Percentiles rank a stretch among this genome's conserved stretches.
Conservation (phyloP, 495 filamentous ascomycete genomes). For the Xylaria palmicola region DNA sequence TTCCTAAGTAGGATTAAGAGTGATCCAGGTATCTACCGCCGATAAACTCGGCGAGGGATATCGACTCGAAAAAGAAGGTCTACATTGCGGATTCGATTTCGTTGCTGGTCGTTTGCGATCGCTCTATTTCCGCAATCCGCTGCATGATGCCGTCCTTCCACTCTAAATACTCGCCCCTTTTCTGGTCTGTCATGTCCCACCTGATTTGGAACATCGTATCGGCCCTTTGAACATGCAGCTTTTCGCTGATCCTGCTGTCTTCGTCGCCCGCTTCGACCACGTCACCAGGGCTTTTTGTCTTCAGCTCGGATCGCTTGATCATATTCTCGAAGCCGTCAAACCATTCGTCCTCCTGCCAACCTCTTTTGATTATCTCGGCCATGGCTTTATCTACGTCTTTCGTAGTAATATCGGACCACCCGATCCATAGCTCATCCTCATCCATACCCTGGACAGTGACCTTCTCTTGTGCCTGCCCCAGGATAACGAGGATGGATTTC, state of each 20-base stretch:
- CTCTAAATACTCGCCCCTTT: conserved; percentile 60
- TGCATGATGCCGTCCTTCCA: conserved; percentile 72
- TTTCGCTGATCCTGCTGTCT: conserved; percentile 28
- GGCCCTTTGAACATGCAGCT: conserved; percentile 42
- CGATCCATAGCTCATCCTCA: conserved; percentile 46
- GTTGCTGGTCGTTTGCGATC: conserved; percentile 23
- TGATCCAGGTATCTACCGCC: too few species aligned
- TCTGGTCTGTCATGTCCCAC: conserved; percentile 73
- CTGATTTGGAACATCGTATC: conserved; percentile 85
- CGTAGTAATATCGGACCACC: conserved; percentile 40
- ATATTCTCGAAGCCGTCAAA: conserved; percentile 49
- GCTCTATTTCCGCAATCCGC: conserved; percentile 53
- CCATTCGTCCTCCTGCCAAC: conserved; percentile 71
- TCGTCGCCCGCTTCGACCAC: conserved; percentile 27
- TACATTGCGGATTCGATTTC: conserved; percentile 24
- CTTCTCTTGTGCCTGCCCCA: conserved; percentile 37
- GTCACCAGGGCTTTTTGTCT: conserved; percentile 14
- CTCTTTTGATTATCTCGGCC: conserved; percentile 51
- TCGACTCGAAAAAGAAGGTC: not conserved
- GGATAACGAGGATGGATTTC: conserved; percentile 36
- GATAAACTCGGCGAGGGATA: too few species aligned
- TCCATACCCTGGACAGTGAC: conserved; percentile 31
- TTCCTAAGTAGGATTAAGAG: too few species aligned
- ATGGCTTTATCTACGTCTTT: conserved; percentile 62
- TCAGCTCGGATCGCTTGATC: conserved; percentile 22